Conservation (phyloP, 176 grass and related monocot species). For the Triticum timopheevii region DNA sequence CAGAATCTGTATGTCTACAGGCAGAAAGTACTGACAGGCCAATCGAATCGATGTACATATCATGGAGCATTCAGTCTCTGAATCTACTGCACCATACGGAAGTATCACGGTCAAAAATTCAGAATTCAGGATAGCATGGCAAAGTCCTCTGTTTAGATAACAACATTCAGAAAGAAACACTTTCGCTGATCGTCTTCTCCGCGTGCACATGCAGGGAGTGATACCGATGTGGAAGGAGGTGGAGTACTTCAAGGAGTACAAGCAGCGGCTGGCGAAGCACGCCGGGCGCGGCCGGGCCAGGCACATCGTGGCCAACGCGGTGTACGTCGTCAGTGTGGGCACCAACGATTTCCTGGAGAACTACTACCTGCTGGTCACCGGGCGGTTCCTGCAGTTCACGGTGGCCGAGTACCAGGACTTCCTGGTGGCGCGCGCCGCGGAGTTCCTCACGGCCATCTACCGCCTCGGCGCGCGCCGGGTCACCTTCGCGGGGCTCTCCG, state of each 20-base stretch:
- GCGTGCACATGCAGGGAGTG: slow-evolving; percentile 41
- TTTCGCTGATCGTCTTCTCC: not conserved
- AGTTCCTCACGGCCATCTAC: slow-evolving; percentile 67
- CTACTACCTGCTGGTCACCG: slow-evolving; percentile 66
- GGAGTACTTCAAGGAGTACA: slow-evolving; percentile 86
- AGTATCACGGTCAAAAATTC: not conserved
- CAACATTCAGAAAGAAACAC: not conserved
- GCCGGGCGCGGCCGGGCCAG: slow-evolving; percentile 22
- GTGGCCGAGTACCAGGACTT: slow-evolving; percentile 59
- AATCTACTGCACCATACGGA: no score
- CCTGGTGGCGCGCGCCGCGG: slow-evolving; percentile 45
- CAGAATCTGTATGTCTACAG: no score
- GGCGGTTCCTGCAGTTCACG: slow-evolving; percentile 58
- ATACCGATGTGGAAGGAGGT: slow-evolving; percentile 78
- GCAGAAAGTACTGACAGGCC: no score
- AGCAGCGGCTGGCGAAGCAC: slow-evolving; percentile 34
- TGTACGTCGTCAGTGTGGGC: slow-evolving; percentile 80
- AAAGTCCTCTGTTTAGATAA: not conserved
- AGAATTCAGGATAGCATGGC: not conserved
- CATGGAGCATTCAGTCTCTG: no score
- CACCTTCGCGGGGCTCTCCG: slow-evolving; percentile 63
- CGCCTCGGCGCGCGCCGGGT: slow-evolving; percentile 56
- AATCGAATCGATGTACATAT: no score
- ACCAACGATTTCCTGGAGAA: slow-evolving; percentile 96
- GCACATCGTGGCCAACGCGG: slow-evolving; percentile 55